Percentiles rank a stretch among this genome's conserved stretches.
These are phyloP conservation scores for Drechslerella dactyloides DNA, from an alignment of 2,329 filamentous ascomycete species.

Conservation along the genomic window DNA sequence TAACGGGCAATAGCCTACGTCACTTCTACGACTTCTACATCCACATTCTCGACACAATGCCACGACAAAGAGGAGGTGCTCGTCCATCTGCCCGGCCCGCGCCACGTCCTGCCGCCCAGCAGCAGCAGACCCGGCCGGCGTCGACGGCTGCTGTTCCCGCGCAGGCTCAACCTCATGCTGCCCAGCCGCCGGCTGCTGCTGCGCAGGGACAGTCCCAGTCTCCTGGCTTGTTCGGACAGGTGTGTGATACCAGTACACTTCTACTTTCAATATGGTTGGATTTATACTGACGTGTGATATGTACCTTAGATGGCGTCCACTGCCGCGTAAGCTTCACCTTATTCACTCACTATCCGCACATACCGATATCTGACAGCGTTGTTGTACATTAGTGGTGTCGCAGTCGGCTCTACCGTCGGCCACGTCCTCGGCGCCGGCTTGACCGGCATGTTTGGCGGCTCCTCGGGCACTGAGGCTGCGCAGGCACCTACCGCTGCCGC, in stretches of 20 bases:
- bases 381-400: constrained; percentile 76
- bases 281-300: constrained; percentile 26
- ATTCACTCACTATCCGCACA: not conserved
- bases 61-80: constrained; percentile 76
- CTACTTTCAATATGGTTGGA: constrained; percentile 10
- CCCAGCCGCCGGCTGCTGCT: constrained; percentile 59
- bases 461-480: constrained; percentile 64
- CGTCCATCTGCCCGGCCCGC: constrained; percentile 71
- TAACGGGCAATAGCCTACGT: constrained; percentile 21
- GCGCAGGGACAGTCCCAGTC: constrained; percentile 64
- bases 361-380: constrained; percentile 54
- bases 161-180: constrained; percentile 60
- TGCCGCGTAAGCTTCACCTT: constrained; percentile 76
- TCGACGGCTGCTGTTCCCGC: constrained; percentile 62
- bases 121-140: constrained; percentile 62
- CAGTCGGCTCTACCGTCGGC: constrained; percentile 91
- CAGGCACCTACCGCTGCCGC: constrained; percentile 63
- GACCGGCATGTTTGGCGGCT: constrained; percentile 72
- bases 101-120: constrained; percentile 62
- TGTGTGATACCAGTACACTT: constrained; percentile 19
- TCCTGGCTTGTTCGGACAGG: constrained; percentile 80
- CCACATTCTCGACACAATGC: constrained; percentile 66
- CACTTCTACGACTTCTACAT: not conserved
- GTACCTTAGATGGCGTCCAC: constrained; percentile 85
- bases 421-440: constrained; percentile 80